Evolutionary conservation across 1,139 yeast species (phyloP), one percentile per base, ranked within the genome.

Genomic region (Kluyveromyces marxianus): DNA sequence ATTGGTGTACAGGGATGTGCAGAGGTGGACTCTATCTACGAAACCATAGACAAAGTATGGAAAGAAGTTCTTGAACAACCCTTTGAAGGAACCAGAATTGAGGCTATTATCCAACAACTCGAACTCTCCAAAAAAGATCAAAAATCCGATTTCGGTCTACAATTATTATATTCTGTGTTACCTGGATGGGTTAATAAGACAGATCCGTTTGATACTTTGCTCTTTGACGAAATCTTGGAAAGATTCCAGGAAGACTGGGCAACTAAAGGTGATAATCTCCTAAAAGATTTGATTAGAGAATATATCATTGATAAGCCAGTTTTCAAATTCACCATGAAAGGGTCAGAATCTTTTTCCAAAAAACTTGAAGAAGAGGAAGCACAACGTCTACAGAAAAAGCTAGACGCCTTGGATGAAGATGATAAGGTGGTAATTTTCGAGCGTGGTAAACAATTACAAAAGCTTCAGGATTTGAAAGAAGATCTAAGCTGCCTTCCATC

Each of bases 91-190:
- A 72, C 76, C 32, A 79, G 90, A 55, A 75, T 92, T 21, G 83
- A 85, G 47, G 97, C 96, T 0, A 77, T 92, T 40, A 71, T 94
- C 39, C 95, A 89, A 63, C 97, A 90, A 62, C 71, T 90, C 38
- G 98, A 92, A 62, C 69, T 92, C 35, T 70, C 80, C 38, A 83
- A 87, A 63, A 86, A 88, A 56, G 90, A 87, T 54, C 95, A 89
- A 52, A 89, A 84, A 56, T 84, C 97, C 0, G 88, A 88, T 48
- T 90, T 89, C 67, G 99, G 99, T 21, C 69, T 92, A 70, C 81
- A 82, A 30, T 67, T 92, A 46, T 72, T 92, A 37, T 81, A 81
- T 57, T 75, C 89, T 2, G 57, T 92, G 7, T 76, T 87, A 35
- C 88, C 96, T 7, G 79, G 89, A 10, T 90, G 96, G 85, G 81